Evolutionary conservation across 306 rosid genomes (phyloP), one percentile per base, ranked within the genome.

Genomic region (Vigna nakashimae): DNA sequence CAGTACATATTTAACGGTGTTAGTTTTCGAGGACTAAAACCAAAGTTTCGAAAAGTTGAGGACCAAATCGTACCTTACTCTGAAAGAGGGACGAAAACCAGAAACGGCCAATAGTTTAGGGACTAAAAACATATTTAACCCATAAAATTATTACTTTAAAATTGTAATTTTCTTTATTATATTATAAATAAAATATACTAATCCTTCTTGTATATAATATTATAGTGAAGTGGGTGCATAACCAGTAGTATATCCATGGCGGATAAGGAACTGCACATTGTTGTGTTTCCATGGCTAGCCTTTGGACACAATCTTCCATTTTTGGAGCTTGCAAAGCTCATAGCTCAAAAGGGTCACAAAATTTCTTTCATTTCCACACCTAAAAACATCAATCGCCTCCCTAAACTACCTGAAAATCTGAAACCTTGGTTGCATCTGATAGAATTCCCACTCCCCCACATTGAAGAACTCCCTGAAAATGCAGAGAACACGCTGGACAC

Each of bases 291-390:
- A 28, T 60, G 66, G 42, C 43, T 30, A 5, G 66, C 66, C 20
- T 60, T 28, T 60, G 66, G 66, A 13, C 43, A 28, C 20, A 5
- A 30, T 1, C 0, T 7, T 18, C 66, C 43, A 30, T 60, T 13
- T 30, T 58, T 60, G 5, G 43, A 60, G 66, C 20, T 60, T 14
- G 40, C 42, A 28, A 60, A 60, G 15, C 20, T 30, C 42, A 28
- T 60, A 60, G 66, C 66, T 60, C 66, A 60, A 60, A 60, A 60
- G 66, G 43, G 66, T 60, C 66, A 60, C 66, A 60, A 28, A 60
- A 3, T 60, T 60, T 30, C 42, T 1, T 30, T 60, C 66, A 60
- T 60, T 60, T 60, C 66, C 65, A 59, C 65, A 26, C 65, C 65
- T 5, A 59, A 40, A 59, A 59, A 59, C 40, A 59, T 59, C 42